phyloP scores from a whole-genome alignment of 148 eudicot genomes.

The Linanthus parryae region DNA sequence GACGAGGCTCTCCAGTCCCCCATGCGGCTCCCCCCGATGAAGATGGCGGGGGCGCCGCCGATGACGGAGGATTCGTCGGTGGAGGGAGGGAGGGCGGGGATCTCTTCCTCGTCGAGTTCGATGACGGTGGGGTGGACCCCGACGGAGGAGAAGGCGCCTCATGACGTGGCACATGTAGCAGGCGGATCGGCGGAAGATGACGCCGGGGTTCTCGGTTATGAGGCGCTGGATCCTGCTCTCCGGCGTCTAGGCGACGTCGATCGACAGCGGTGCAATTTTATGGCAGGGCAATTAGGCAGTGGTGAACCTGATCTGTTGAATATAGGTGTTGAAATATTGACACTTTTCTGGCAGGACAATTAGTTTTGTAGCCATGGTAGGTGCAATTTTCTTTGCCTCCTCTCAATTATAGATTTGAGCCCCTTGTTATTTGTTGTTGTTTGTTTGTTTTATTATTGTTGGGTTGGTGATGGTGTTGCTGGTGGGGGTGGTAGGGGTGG shows the following conservation, averaged over 20 bases:
- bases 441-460: too few species aligned
- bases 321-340: too few species aligned
- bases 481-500: too few species aligned
- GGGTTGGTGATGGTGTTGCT: too few species aligned
- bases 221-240: slow-evolving; percentile 68
- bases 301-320: too few species aligned
- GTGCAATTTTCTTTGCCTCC: too few species aligned
- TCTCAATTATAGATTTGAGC: too few species aligned
- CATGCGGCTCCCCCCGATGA: not conserved
- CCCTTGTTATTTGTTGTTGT: too few species aligned
- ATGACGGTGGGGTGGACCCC: not conserved
- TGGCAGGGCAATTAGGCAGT: too few species aligned
- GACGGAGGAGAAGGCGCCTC: slow-evolving; percentile 41
- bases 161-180: slow-evolving; percentile 97
- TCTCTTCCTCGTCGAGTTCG: not conserved
- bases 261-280: slow-evolving; percentile 60
- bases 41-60: not conserved
- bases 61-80: too few species aligned
- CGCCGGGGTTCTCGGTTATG: slow-evolving; percentile 63
- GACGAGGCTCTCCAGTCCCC: slow-evolving; percentile 33
- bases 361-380: too few species aligned
- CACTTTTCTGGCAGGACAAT: too few species aligned
- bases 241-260: slow-evolving; percentile 60
- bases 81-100: not conserved
- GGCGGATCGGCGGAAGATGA: slow-evolving; percentile 71